phyloP scores from a whole-genome alignment of 495 filamentous ascomycete species.

The Tuber microsphaerosporum region DNA sequence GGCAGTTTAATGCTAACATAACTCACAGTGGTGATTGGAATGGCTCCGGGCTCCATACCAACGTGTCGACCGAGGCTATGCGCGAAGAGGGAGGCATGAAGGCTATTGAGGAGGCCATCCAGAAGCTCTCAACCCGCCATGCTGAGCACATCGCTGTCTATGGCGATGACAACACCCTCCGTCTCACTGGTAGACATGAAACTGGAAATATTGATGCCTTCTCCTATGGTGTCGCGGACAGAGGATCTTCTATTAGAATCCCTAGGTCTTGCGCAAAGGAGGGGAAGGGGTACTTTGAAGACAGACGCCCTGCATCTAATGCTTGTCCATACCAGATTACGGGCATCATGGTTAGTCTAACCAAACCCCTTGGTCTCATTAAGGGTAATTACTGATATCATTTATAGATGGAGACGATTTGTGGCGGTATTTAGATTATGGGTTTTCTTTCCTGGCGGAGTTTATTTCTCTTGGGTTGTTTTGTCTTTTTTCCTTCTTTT shows the following conservation, averaged over 20 bases:
- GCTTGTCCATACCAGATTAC: constrained; percentile 96
- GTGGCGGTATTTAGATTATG: constrained; percentile 24
- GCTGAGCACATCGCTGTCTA: constrained; percentile 95
- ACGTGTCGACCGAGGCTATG: constrained; percentile 83
- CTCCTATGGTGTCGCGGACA: constrained; percentile 91
- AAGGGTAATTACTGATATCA: constrained; percentile 44
- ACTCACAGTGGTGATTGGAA: constrained; percentile 80
- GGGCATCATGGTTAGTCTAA: constrained; percentile 63
- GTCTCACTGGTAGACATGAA: constrained; percentile 94
- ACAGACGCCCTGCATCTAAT: constrained; percentile 89
- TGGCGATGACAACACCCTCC: constrained; percentile 81
- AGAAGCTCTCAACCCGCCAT: constrained; percentile 83
- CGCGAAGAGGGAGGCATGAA: constrained; percentile 92
- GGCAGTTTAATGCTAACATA: constrained; percentile 13
- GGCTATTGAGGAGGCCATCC: constrained; percentile 75
- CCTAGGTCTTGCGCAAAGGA: constrained; percentile 83
- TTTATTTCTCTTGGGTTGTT: constrained; percentile 18
- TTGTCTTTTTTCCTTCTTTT: constrained; percentile 17
- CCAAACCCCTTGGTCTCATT: not conserved
- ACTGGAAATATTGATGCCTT: constrained; percentile 90
- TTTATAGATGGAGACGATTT: constrained; percentile 24
- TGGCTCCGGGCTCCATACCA: constrained; percentile 87
- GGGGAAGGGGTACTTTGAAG: constrained; percentile 97
- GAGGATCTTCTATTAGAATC: constrained; percentile 88
- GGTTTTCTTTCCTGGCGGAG: constrained; percentile 12